phyloP scores from a whole-genome alignment of 2,329 filamentous ascomycete species.

The Raffaelea deltoideospora region DNA sequence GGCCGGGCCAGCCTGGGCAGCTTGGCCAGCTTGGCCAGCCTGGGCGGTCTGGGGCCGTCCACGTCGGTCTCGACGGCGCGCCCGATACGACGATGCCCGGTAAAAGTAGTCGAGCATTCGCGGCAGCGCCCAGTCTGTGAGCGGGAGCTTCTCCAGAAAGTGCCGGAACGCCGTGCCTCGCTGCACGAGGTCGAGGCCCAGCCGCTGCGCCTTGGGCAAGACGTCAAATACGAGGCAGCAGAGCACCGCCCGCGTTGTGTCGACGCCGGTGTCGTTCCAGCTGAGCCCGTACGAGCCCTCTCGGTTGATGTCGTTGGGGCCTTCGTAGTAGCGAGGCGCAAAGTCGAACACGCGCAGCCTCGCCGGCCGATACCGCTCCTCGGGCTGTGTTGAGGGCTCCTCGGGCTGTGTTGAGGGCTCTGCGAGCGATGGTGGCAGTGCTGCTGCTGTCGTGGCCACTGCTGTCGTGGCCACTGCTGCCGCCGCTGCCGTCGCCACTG shows the following conservation, averaged over 20 bases:
- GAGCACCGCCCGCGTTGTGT: slow-evolving; percentile 2
- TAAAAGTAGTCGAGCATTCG: slow-evolving; percentile 1
- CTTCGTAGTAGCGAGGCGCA: slow-evolving; percentile 5
- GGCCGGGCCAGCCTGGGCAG: too few relatives aligned
- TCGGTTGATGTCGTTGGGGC: slow-evolving; percentile 2
- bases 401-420: too few relatives aligned
- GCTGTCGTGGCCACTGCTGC: too few relatives aligned
- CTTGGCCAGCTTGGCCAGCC: too few relatives aligned
- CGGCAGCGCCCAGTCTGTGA: slow-evolving; percentile 2
- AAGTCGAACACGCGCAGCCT: slow-evolving; percentile 5
- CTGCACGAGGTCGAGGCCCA: slow-evolving; percentile 1
- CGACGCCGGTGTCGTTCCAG: slow-evolving; percentile 3
- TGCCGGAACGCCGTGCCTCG: slow-evolving; percentile 1
- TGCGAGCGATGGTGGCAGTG: too few relatives aligned
- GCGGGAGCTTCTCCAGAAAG: slow-evolving; percentile 5
- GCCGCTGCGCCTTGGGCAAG: neutral
- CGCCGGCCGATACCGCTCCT: too few relatives aligned
- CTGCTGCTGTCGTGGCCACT: too few relatives aligned
- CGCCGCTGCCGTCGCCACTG: too few relatives aligned
- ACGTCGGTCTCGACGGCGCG: too few relatives aligned
- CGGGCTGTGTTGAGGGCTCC: too few relatives aligned
- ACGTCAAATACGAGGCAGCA: neutral
- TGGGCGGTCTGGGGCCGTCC: too few relatives aligned
- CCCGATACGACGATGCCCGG: too few relatives aligned
- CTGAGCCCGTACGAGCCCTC: slow-evolving; percentile 5